Conservation (phyloP, 176 grass and related monocot species). For the Phyllostachys edulis region DNA sequence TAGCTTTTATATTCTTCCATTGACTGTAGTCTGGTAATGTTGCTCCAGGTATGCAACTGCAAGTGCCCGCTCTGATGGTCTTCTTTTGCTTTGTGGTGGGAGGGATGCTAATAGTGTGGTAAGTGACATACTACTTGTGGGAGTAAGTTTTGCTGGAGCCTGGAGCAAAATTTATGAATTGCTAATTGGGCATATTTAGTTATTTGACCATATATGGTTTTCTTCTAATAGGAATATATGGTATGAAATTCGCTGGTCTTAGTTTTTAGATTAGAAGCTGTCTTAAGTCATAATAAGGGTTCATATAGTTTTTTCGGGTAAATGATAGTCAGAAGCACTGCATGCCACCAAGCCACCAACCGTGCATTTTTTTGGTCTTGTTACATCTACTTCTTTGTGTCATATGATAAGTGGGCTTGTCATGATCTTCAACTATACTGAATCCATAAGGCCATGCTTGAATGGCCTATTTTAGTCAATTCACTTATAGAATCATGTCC, state of each 20-base stretch:
- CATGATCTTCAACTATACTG: not conserved
- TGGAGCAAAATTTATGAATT: not conserved
- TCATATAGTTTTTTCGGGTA: not conserved
- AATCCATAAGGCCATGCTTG: constrained; percentile 1
- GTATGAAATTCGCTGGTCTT: not conserved
- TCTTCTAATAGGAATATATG: constrained; percentile 15
- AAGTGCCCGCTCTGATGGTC: constrained; percentile 93
- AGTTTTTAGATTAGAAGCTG: constrained; percentile 16
- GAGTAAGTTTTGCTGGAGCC: not conserved
- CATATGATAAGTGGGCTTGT: not conserved
- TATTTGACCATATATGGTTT: constrained; percentile 8
- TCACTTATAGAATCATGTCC: constrained; percentile 2
- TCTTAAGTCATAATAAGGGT: constrained; percentile 1
- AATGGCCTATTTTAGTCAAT: not conserved
- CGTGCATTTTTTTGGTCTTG: not conserved
- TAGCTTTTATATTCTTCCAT: not conserved
- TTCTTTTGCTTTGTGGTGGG: constrained; percentile 94
- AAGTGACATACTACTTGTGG: constrained; percentile 39
- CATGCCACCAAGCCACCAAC: not conserved
- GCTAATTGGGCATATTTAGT: not conserved
- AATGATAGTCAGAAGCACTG: not conserved
- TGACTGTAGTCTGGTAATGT: constrained; percentile 35
- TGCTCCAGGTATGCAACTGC: constrained; percentile 90
- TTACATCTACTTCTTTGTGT: constrained; percentile 21
- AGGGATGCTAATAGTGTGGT: constrained; percentile 98